Conservation (phyloP, 106 monocot genomes). For the Vanilla planifolia region DNA sequence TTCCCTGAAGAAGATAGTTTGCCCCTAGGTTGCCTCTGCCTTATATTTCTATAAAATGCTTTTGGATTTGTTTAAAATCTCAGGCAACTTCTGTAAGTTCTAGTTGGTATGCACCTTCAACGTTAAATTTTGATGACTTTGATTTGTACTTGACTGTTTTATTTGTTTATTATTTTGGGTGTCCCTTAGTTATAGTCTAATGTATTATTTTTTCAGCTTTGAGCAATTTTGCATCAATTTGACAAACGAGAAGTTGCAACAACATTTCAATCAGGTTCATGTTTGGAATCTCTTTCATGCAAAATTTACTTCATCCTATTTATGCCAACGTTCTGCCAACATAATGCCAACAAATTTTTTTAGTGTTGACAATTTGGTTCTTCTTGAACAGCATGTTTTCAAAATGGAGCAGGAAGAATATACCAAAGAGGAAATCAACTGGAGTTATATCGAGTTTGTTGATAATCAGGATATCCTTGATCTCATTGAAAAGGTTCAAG, state of each 20-base stretch:
- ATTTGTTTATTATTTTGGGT: too few species aligned
- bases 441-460: conserved; percentile 65
- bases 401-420: conserved; percentile 89
- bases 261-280: conserved; percentile 71
- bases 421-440: conserved; percentile 58
- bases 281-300: not conserved
- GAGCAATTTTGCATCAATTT: too few species aligned
- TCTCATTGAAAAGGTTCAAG: conserved; percentile 57
- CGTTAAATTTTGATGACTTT: too few species aligned
- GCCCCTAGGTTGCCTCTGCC: too few species aligned
- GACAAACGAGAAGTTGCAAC: conserved; percentile 72
- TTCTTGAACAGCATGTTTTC: conserved; percentile 49
- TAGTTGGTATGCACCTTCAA: too few species aligned
- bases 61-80: too few species aligned
- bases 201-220: conserved; percentile 33
- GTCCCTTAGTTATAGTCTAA: too few species aligned
- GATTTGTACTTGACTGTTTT: too few species aligned
- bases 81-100: too few species aligned
- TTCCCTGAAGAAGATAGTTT: too few species aligned
- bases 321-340: not conserved
- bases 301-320: not conserved
- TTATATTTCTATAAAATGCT: too few species aligned
- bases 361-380: not conserved
- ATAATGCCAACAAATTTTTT: not conserved
- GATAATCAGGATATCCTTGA: conserved; percentile 62